Base-by-base conservation (phyloP, 257 asterid species). In the Thymus mandschuricus region DNA sequence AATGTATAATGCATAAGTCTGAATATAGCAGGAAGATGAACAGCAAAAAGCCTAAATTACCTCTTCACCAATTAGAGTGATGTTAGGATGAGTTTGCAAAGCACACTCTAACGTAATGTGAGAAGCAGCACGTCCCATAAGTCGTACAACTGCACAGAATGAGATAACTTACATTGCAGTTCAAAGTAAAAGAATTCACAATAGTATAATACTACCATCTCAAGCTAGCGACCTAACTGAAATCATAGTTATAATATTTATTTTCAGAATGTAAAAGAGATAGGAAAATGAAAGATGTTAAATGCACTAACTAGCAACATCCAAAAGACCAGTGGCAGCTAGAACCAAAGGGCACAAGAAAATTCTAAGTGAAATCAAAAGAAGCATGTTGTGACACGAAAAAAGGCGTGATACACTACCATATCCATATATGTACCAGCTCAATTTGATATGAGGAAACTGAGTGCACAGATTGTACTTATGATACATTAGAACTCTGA, bases 81-180 rank as follows among this genome's bases (percentile, higher is more conserved):
- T 68, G 77, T 94, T 94, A 63, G 99, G 97, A 83, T 89, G 99
- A 72, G 99, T 94, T 83, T 94, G 97, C 83, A 94, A 70, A 61
- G 99, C 99, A 78, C 99, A 94, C 87, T 94, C 99, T 61, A 94
- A 74, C 64, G 99, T 94, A 65, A 94, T 94, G 88, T 94, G 99
- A 68, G 99, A 95, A 73, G 98, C 99, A 79, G 99, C 90, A 80
- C 98, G 96, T 5, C 99, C 99, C 99, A 95, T 95, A 66, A 95
- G 98, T 71, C 98, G 82, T 67, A 95, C 99, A 84, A 95, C 99
- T 95, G 89, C 70, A 57, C 51, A 70, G 9, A 56, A 73, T 15
- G 40, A 55, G 61, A 73, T 45, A 49, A 50, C 49, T 70, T 43
- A 64, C n/a, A 46, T 59, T 33, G 45, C 44, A 51, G 56, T 45